Evolutionary conservation across 805 yeast genomes (phyloP), one percentile per base, ranked within the genome.

Genomic region (Nakazawaea siamensis): DNA sequence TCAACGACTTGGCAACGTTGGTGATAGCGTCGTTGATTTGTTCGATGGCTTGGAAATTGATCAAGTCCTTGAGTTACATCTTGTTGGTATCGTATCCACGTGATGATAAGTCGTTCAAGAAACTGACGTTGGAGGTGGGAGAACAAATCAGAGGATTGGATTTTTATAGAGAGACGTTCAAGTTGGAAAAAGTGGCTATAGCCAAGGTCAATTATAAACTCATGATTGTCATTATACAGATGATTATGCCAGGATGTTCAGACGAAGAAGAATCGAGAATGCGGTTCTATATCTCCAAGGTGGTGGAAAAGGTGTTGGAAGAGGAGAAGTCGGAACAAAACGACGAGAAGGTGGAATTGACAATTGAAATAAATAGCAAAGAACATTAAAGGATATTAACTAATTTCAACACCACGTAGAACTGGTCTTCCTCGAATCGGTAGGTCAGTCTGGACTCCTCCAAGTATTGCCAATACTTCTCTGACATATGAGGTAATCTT

Each of bases 181-280:
- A 50, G 5, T 49, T 81, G 12, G 62, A 67, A 11, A 62, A 51
- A 46, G 60, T 81, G 7, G 59, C 71, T 33, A 57, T 82, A 5
- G 66, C 81, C 3, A 75, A 79, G 44, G 77, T 80, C 25, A 81
- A 77, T 49, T 73, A 75, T 49, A 68, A 67, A 39, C 56, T 79
- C 4, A 74, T 66, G 44, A 64, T 82, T 17, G 71, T 78, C 2
- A 67, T 84, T 3, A 42, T 79, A 13, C 66, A 61, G 37, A 44
- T 82, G 3, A 54, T 52, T 15, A 75, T 82, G 80, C 54, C 59
- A 31, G 88, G 88, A n/a, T 82, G 79, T 1, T 71, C 81, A 4
- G 73, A 73, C 42, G 84, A 80, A 37, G 87, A 80, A 30, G 90
- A 81, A 50, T 54, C 73, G 1, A 56, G 63, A 21, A 48, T 82